These are phyloP conservation scores for Erysimum cheiranthoides DNA, from an alignment of 345 rosid genomes.

Conservation along the genomic window DNA sequence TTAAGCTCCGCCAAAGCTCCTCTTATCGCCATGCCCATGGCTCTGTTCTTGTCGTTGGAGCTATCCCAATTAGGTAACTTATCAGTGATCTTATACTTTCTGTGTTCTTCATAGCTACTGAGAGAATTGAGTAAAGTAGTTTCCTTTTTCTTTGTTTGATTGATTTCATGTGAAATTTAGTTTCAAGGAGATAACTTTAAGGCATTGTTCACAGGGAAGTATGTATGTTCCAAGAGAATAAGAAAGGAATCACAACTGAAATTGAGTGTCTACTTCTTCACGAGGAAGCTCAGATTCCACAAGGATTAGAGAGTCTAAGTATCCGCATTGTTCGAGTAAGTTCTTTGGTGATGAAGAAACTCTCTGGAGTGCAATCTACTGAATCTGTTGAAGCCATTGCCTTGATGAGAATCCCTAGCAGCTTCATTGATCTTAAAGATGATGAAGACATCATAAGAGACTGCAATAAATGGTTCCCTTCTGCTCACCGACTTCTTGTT, in stretches of 20 bases:
- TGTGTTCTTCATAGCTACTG: slow-evolving; percentile 2
- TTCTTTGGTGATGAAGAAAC: slow-evolving; percentile 76
- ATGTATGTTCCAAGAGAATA: slow-evolving; percentile 53
- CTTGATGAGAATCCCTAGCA: slow-evolving; percentile 71
- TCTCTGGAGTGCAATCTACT: slow-evolving; percentile 77
- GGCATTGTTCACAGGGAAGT: slow-evolving; percentile 64
- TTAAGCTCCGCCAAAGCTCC: slow-evolving; percentile 79
- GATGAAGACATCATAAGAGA: slow-evolving; percentile 34
- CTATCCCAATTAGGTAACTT: slow-evolving; percentile 75
- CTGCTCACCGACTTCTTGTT: slow-evolving; percentile 71
- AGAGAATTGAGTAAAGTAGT: background rate
- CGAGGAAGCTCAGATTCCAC: slow-evolving; percentile 62
- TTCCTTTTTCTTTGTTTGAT: background rate
- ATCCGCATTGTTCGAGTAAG: slow-evolving; percentile 56
- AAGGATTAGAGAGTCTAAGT: slow-evolving; percentile 50
- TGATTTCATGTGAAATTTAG: slow-evolving; percentile 8
- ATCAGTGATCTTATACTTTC: background rate
- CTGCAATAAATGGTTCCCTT: slow-evolving; percentile 68
- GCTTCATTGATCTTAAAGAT: slow-evolving; percentile 55
- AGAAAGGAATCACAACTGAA: slow-evolving; percentile 45
- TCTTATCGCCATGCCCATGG: slow-evolving; percentile 83
- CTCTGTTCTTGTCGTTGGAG: slow-evolving; percentile 80
- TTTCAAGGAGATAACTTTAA: slow-evolving; percentile 12
- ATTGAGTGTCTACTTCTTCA: slow-evolving; percentile 70
- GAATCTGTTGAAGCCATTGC: slow-evolving; percentile 85